Evolutionary conservation across 1,284 basidiomycete genomes (phyloP), one percentile per base, ranked within the genome.

Genomic region (Entoloma clypeatum): DNA sequence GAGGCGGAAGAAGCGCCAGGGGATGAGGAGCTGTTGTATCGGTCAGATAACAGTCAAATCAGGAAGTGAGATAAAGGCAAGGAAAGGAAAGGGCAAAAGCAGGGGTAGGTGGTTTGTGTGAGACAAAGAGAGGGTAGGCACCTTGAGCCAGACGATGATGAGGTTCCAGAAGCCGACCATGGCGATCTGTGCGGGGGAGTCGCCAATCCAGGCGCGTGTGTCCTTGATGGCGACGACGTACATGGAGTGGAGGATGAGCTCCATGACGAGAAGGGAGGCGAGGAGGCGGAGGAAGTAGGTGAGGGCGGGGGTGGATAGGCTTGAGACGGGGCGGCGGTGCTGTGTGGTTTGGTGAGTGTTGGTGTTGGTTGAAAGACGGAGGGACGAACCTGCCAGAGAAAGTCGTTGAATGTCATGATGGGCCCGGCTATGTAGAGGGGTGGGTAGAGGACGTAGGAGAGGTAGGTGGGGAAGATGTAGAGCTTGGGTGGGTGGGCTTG

Each of bases 151-250:
- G 0, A 98, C 91, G 29, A 97, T 74, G 31, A 96, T 86, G 42
- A 98, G 72, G 60, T 96, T 98, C 96, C 95, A 99, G 58, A 97
- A 94, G 0, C 95, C 93, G 31, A 98, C 81, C 86, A 98, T 89
- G 53, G 81, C 81, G 16, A 99, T 75, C 59, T 98, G 77, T 8
- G 86, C 78, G 0, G 92, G 84, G 0, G 80, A 77, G 53, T 84
- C 75, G 1, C 84, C 87, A 0, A 61, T 53, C 86, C 85, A 89
- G 1, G 87, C 86, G 30, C 77, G 77, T 0, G 79, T 69, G 54
- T 96, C 92, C 63, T 98, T 98, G 69, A 98, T 97, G 4, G 93
- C 95, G 13, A 96, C 91, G 21, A 98, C 87, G 56, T 97, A 95
- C 83, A 98, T 95, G 59, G 77, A 92, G 61, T 99, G 95, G 27